Conservation (phyloP, 495 filamentous ascomycete species). For the Rhizodiscina lignyota region DNA sequence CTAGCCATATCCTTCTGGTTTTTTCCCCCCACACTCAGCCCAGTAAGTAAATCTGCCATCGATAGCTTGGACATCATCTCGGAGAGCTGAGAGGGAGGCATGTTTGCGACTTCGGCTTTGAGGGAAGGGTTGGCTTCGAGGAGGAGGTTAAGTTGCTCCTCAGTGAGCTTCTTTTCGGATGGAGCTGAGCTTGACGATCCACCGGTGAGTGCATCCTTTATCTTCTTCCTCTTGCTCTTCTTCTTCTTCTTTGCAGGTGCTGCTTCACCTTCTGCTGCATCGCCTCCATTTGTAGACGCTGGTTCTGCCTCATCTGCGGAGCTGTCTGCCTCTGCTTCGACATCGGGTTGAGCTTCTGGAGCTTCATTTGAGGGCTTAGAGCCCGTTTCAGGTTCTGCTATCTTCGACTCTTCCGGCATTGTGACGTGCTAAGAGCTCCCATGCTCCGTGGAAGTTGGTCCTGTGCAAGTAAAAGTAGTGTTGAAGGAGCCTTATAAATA, state of each 20-base stretch:
- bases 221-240: constrained; percentile 24
- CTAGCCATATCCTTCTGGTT: constrained; percentile 76
- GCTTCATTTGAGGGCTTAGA: no score
- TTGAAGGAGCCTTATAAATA: no score
- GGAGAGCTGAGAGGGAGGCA: constrained; percentile 24
- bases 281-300: constrained; percentile 4
- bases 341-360: no score
- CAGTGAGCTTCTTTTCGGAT: constrained; percentile 11
- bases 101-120: constrained; percentile 31
- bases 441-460: no score
- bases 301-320: constrained; percentile 4
- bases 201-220: constrained; percentile 20
- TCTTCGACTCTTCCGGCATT: no score
- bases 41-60: constrained; percentile 67
- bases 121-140: constrained; percentile 45
- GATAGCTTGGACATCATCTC: constrained; percentile 57
- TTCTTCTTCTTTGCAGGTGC: constrained; percentile 24
- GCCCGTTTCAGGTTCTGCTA: no score
- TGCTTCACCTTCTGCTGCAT: constrained; percentile 2
- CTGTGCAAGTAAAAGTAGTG: no score
- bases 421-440: no score
- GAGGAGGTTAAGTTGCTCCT: constrained; percentile 24
- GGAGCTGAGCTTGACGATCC: constrained; percentile 4
- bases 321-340: no score
- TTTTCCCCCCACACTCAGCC: constrained; percentile 27